Evolutionary conservation across 306 rosid genomes (phyloP).

Genomic region (Mimosa bimucronata): DNA sequence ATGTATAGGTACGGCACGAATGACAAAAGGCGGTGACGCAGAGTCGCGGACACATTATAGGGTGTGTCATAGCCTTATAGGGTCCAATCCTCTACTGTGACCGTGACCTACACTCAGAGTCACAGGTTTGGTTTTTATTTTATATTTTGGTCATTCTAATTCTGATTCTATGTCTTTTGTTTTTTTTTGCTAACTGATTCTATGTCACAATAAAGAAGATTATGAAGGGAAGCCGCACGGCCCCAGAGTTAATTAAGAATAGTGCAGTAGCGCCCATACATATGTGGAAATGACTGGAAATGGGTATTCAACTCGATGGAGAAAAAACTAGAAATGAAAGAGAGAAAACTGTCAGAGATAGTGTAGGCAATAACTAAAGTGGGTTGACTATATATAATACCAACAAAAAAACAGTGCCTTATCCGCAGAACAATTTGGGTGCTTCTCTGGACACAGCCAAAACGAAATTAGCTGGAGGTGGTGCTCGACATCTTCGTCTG

Average conservation of each 20-base stretch:
- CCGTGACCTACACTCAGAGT: not conserved
- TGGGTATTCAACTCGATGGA: not conserved
- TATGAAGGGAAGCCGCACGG: slow-evolving; percentile 6
- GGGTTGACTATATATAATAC: not conserved
- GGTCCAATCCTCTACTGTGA: slow-evolving; percentile 4
- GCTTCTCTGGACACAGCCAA: slow-evolving; percentile 36
- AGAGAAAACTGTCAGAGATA: not conserved
- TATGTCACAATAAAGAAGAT: not conserved
- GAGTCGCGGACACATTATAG: slow-evolving; percentile 46
- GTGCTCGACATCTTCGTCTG: slow-evolving; percentile 37
- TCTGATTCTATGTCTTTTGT: not conserved
- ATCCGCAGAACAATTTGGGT: not conserved
- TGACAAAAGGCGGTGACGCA: slow-evolving; percentile 46
- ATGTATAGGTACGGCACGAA: slow-evolving; percentile 5
- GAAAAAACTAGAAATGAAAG: not conserved
- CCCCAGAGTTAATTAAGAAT: slow-evolving; percentile 8
- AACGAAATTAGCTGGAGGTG: slow-evolving; percentile 20
- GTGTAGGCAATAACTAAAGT: not conserved
- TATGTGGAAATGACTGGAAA: not conserved
- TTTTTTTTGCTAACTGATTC: not conserved
- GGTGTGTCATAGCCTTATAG: slow-evolving; percentile 11
- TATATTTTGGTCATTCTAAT: not conserved
- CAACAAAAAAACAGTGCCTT: not conserved
- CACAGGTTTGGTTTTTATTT: not conserved
- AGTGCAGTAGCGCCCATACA: slow-evolving; percentile 34